A percentile compares a stretch with the other conserved stretches of the same genome.
These are phyloP conservation scores for Parachaetomium inaequale DNA, from an alignment of 495 filamentous ascomycete genomes.

Conservation along the genomic window DNA sequence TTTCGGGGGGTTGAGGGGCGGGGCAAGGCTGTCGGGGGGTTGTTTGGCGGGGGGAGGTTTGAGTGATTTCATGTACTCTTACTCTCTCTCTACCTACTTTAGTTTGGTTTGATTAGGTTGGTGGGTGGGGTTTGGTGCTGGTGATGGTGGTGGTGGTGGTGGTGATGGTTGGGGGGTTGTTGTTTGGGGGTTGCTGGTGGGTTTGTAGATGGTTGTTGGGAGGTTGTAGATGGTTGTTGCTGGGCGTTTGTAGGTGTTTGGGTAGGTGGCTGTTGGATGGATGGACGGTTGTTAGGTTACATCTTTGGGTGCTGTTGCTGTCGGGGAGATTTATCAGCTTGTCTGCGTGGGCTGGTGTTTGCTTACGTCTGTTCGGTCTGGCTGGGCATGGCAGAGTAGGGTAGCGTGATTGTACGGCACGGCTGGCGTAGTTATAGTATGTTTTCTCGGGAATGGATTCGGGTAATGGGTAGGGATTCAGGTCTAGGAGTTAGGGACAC, in stretches of 20 bases:
- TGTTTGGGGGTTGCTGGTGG: background rate
- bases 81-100: too few species aligned
- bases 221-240: background rate
- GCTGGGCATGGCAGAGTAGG: background rate
- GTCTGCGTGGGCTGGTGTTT: background rate
- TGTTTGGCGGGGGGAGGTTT: conserved; percentile 52
- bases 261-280: background rate
- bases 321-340: too few species aligned
- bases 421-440: background rate
- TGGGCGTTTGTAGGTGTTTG: background rate
- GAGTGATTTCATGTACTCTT: conserved; percentile 29
- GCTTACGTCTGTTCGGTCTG: background rate
- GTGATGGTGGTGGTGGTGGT: too few species aligned
- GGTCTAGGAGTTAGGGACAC: background rate
- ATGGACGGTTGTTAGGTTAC: background rate
- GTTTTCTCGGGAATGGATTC: background rate
- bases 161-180: background rate
- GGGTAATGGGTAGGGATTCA: background rate
- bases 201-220: background rate
- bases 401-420: background rate
- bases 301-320: background rate
- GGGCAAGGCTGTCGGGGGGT: conserved; percentile 44
- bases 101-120: too few species aligned
- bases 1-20: conserved; percentile 59
- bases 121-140: too few species aligned